Evolutionary conservation across 208 protist genomes (phyloP), one percentile per base, ranked within the genome.

Genomic region (Phytomonas sp.): DNA sequence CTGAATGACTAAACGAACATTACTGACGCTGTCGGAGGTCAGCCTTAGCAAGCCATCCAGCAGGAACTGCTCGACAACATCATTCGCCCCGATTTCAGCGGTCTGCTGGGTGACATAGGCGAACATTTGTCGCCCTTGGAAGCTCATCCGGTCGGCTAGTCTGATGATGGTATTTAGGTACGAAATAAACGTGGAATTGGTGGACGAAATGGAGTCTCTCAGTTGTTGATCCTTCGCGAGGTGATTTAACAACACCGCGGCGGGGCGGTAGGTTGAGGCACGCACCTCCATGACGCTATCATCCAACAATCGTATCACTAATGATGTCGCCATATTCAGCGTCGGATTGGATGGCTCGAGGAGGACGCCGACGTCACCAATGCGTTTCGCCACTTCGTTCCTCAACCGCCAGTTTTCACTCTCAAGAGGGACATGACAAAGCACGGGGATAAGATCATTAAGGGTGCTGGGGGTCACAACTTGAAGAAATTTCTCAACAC

Each of bases 381-480:
- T 88, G 40, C 91, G 87, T 81, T 94, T 85, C 56, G 92, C 90
- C 45, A 98, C 86, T 63, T 93, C 86, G 70, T 96, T 94, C 66
- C 94, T 88, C 66, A 98, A 77, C 40, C 96, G 84, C 96, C 96
- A 98, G 82, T 97, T 98, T 66, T 97, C 92, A 42, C 86, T 94
- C 67, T 97, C 93, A 12, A 93, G 80, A 29, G 91, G 85, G 29
- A 97, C 85, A 56, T 79, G 67, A 61, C 82, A 93, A 36, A 98
- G 80, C 26, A 89, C 56, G 23, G 81, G 79, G 3, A 98, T 81
- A 52, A 97, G 92, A 7, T 78, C 65, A 42, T 94, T 82, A 14
- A 86, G 79, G 7, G 74, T 86, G 31, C 65, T 70, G 33, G 80
- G 70, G 0, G 79, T 76, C 19, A 98, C 78, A 36, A 88, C 67